Evolutionary conservation across 1,139 yeast genomes (phyloP).

Genomic region (Debaryomyces sp.): DNA sequence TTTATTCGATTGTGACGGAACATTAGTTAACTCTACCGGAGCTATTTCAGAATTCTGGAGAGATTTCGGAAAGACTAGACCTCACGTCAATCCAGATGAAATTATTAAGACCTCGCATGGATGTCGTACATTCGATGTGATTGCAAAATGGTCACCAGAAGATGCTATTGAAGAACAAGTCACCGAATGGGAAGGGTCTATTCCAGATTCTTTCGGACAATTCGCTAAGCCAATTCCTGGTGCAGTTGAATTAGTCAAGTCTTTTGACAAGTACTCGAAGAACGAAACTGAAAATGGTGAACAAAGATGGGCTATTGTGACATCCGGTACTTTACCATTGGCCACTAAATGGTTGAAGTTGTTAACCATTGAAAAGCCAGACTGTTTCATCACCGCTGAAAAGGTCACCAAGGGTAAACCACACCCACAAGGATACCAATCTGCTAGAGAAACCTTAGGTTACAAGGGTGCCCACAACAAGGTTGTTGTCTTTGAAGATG

Average conservation of each 20-base stretch:
- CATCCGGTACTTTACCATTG: slow-evolving; percentile 77
- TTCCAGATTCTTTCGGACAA: slow-evolving; percentile 73
- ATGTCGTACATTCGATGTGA: slow-evolving; percentile 78
- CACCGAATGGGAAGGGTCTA: slow-evolving; percentile 67
- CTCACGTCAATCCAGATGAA: slow-evolving; percentile 69
- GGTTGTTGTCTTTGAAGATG: slow-evolving; percentile 81
- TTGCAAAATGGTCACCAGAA: slow-evolving; percentile 74
- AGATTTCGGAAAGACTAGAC: slow-evolving; percentile 67
- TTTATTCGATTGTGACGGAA: slow-evolving; percentile 84
- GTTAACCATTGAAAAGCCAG: slow-evolving; percentile 64
- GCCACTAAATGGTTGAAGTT: slow-evolving; percentile 80
- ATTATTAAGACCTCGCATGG: slow-evolving; percentile 80
- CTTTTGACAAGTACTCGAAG: slow-evolving; percentile 48
- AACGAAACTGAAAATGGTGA: slow-evolving; percentile 43
- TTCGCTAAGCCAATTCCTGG: slow-evolving; percentile 77
- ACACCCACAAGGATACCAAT: slow-evolving; percentile 77
- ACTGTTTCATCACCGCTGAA: slow-evolving; percentile 78
- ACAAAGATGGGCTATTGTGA: slow-evolving; percentile 80
- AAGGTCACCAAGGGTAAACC: slow-evolving; percentile 80
- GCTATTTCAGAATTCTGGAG: slow-evolving; percentile 85
- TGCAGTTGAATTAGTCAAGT: slow-evolving; percentile 62
- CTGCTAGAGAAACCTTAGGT: slow-evolving; percentile 63
- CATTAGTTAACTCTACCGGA: slow-evolving; percentile 78
- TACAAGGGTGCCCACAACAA: slow-evolving; percentile 48
- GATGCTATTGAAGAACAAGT: slow-evolving; percentile 69